phyloP scores from a whole-genome alignment of 2,329 filamentous ascomycete species.

The Penicillium sp. region DNA sequence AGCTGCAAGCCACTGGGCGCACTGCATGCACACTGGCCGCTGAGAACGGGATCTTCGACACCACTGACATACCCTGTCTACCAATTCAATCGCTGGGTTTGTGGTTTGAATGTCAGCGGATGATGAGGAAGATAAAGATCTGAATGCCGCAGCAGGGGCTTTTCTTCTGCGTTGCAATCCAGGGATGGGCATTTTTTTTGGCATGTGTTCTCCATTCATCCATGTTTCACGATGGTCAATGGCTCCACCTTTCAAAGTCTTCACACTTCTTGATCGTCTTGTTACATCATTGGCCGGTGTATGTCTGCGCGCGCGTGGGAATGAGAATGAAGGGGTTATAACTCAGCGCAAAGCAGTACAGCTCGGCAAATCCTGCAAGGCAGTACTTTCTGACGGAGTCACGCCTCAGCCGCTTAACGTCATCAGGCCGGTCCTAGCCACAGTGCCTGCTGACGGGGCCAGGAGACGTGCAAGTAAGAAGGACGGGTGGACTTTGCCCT shows the following conservation, averaged over 20 bases:
- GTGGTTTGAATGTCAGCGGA: constrained; percentile 21
- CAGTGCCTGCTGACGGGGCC: constrained; percentile 4
- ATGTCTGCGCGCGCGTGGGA: no score
- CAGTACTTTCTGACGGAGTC: constrained; percentile 6
- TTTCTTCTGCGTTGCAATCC: constrained; percentile 2
- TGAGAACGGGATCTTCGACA: constrained; percentile 4
- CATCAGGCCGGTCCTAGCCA: constrained; percentile 4
- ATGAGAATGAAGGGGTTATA: not conserved
- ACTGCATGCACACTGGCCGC: constrained; percentile 14
- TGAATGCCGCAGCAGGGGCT: constrained; percentile 15
- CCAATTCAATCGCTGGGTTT: constrained; percentile 7
- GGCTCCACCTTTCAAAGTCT: not conserved
- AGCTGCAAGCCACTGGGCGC: constrained; percentile 19
- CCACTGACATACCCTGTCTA: constrained; percentile 6
- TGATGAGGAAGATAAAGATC: constrained; percentile 18
- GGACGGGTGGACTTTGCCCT: constrained; percentile 12
- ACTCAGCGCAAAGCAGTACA: not conserved
- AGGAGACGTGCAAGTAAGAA: constrained; percentile 2
- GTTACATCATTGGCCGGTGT: constrained; percentile 1
- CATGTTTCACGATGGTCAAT: not conserved
- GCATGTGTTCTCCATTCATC: not conserved
- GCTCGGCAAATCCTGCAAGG: not conserved
- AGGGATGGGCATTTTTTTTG: constrained; percentile 5
- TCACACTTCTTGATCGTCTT: not conserved
- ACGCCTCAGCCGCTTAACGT: constrained; percentile 13